Evolutionary conservation across 306 rosid species (phyloP), one percentile per base, ranked within the genome.

Genomic region (Rosa multiflora): DNA sequence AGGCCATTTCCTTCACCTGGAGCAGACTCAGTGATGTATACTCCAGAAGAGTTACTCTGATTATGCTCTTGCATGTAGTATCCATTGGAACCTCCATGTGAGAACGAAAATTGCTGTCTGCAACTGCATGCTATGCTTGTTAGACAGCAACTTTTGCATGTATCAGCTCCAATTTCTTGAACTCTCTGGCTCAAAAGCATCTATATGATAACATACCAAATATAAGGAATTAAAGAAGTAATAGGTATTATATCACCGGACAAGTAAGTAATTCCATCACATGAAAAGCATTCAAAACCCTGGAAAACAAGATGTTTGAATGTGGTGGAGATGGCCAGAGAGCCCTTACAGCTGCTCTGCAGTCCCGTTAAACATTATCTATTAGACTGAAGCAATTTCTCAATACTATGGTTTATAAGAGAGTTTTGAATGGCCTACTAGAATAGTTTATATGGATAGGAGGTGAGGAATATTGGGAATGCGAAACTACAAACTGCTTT

Each of bases 171-270:
- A 82, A 90, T 91, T 86, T 95, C 99, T 86, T 92, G 98, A 82
- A 95, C 99, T 83, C 96, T 90, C 84, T 95, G 99, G 87, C 97
- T 95, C 79, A 95, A 91, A 82, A 95, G 99, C 97, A 93, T 93
- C 99, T 95, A 82, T 70, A 74, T 40, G 59, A 82, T 26, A 68
- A 46, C 29, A 76, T 61, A 15, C 29, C 37, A 79, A 29, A 43
- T 21, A 68, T 67, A 49, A 80, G 74, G 35, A 59, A 63, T 55
- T 75, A 55, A 67, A n/a, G 10, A 61, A 26, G 26, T 43, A 75
- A 21, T 8, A 8, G 32, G 20, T 40, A 14, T 64, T 14, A 35
- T 13, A 5, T 40, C 35, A 58, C 63, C 5, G n/a, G 37, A 61
- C 23, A 43, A 26, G 40, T 59, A 58, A 39, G 76, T 73, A 78